Evolutionary conservation across 495 filamentous ascomycete genomes (phyloP).

Genomic region (Neurospora hispaniola): DNA sequence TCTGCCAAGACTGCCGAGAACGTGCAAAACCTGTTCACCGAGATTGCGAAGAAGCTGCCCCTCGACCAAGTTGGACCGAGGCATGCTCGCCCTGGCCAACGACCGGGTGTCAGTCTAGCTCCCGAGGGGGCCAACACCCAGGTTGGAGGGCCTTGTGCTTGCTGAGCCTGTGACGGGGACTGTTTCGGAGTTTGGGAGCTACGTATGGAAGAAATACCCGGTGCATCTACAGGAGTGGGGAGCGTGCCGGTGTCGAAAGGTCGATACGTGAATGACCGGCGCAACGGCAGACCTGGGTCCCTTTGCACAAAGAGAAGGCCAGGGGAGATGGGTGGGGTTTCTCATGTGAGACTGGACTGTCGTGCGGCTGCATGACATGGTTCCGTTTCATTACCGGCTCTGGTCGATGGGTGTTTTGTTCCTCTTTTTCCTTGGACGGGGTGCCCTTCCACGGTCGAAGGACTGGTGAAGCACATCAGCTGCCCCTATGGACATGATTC

Average conservation of each 20-base stretch:
- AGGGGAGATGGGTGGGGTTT: not conserved
- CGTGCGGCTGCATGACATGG: slow-evolving; percentile 1
- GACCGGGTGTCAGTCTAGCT: slow-evolving; percentile 71
- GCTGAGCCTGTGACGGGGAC: slow-evolving; percentile 31
- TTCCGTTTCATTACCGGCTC: slow-evolving; percentile 25
- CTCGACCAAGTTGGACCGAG: slow-evolving; percentile 88
- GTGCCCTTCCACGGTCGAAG: not conserved
- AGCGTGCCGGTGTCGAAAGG: not conserved
- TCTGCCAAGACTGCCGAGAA: slow-evolving; percentile 96
- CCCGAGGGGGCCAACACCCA: slow-evolving; percentile 70
- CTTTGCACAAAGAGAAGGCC: slow-evolving; percentile 11
- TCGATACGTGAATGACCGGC: not conserved
- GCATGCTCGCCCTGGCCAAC: slow-evolving; percentile 61
- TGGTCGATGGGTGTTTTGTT: slow-evolving; percentile 13
- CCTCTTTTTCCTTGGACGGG: not conserved
- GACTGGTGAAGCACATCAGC: not conserved
- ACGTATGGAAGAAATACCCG: not conserved
- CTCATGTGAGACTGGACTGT: not conserved
- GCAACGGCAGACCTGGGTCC: slow-evolving; percentile 6
- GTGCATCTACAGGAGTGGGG: not conserved
- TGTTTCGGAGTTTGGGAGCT: not conserved
- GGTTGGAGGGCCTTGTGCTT: slow-evolving; percentile 62
- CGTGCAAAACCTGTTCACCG: slow-evolving; percentile 92
- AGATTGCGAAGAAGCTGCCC: slow-evolving; percentile 92
- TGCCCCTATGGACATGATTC: not conserved